Conservation (phyloP, 768 basidiomycete species). For the Suillus spraguei region DNA sequence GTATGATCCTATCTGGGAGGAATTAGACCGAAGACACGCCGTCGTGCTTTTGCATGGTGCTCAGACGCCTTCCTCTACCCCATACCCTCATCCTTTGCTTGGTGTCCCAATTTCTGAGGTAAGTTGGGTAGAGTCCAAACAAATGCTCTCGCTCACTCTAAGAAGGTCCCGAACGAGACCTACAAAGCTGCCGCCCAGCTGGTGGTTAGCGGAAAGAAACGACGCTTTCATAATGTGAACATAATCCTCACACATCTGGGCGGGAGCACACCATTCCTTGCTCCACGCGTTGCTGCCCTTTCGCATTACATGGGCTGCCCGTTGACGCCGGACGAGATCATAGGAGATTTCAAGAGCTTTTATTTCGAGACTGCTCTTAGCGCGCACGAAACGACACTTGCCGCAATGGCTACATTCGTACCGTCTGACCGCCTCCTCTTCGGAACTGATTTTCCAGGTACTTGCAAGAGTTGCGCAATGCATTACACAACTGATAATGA, state of each 20-base stretch:
- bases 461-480: constrained; percentile 14
- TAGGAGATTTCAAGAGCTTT: constrained; percentile 69
- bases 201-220: constrained; percentile 71
- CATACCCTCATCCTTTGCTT: constrained; percentile 62
- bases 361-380: constrained; percentile 77
- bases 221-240: constrained; percentile 57
- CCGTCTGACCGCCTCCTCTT: constrained; percentile 57
- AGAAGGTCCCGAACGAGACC: constrained; percentile 78
- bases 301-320: constrained; percentile 70
- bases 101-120: constrained; percentile 75
- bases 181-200: constrained; percentile 82
- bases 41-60: constrained; percentile 76
- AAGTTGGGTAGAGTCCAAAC: constrained; percentile 16
- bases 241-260: constrained; percentile 77
- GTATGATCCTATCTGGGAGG: constrained; percentile 72
- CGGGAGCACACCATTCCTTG: constrained; percentile 67
- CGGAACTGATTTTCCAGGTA: constrained; percentile 81
- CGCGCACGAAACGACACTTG: constrained; percentile 53
- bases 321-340: constrained; percentile 63
- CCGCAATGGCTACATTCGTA: constrained; percentile 54
- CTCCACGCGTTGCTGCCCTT: constrained; percentile 68
- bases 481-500: background rate
- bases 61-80: constrained; percentile 64
- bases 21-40: constrained; percentile 57
- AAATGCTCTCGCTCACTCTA: constrained; percentile 8